Evolutionary conservation across 768 basidiomycete genomes (phyloP), one percentile per base, ranked within the genome.

Genomic region (Mycena leptocephala): DNA sequence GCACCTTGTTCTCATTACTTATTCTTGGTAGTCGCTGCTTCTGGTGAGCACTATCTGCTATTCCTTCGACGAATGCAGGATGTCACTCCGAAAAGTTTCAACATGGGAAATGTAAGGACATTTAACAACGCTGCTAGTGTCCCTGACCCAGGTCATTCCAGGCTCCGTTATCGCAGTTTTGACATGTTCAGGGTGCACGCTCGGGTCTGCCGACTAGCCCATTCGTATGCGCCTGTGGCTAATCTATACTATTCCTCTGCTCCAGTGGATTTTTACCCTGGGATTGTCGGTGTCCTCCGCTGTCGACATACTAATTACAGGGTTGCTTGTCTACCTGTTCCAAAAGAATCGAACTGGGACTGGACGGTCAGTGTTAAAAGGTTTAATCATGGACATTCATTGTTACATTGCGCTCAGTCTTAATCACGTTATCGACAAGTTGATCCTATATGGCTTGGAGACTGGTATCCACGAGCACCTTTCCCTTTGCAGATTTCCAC

Each of bases 181-280:
- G 85, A 61, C 48, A 82, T 72, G 6, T 78, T 75, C 71, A 58
- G 61, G 53, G 20, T 75, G 6, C 77, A 78, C 48, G 72, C 77
- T 18, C 46, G 35, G 77, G 86, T 86, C 80, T 4, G 4, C 6
- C 0, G 24, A 13, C 53, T 58, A 24, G 26, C 28, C 37, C 26
- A 5, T 46, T 13, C n/a, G 4, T 11, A 1, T 1, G 5, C 20
- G 2, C 7, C 18, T 24, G 30, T 9, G 28, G 16, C 24, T 43
- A 8, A 7, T 61, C 58, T 20, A 33, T 43, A n/a, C n/a, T n/a
- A n/a, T n/a, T n/a, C n/a, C n/a, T n/a, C n/a, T n/a, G n/a, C 20
- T 69, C 46, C 69, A 91, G 90, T 91, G 90, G 90, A 80, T 90
- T 28, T 90, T 91, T 75, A 91, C 90, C 8, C 84, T 88, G 18